Evolutionary conservation across 306 rosid species (phyloP).

Genomic region (Quercus engelmannii): DNA sequence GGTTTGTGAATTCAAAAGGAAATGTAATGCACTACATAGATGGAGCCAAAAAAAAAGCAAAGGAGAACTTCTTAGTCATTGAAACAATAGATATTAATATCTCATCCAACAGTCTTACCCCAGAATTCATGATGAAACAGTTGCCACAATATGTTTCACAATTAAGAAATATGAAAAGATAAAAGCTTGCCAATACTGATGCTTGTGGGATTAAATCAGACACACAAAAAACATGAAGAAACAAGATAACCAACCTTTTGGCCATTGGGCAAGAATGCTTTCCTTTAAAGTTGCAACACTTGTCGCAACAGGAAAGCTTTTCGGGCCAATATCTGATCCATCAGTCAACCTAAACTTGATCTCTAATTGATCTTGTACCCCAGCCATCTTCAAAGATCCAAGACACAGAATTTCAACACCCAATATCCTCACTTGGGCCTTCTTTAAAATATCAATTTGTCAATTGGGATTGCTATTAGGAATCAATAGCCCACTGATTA

Average conservation of each 20-base stretch:
- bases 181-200: not conserved
- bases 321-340: constrained; percentile 90
- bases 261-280: constrained; percentile 85
- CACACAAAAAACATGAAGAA: not conserved
- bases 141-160: not conserved
- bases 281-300: constrained; percentile 73
- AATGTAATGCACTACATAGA: not conserved
- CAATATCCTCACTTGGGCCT: constrained; percentile 20
- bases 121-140: not conserved
- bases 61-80: not conserved
- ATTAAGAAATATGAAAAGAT: not conserved
- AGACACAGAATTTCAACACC: constrained; percentile 15
- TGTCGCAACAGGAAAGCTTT: constrained; percentile 69
- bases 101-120: not conserved
- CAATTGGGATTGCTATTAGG: not conserved
- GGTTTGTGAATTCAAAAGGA: not conserved
- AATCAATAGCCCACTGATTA: constrained; percentile 13
- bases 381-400: constrained; percentile 58
- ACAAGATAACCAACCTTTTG: constrained; percentile 60
- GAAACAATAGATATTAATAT: not conserved
- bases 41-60: not conserved
- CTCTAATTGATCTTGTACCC: constrained; percentile 68
- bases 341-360: constrained; percentile 82
- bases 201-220: not conserved
- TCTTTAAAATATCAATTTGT: not conserved